Evolutionary conservation across 805 yeast genomes (phyloP), one percentile per base, ranked within the genome.

Genomic region (Candida nanaspora): DNA sequence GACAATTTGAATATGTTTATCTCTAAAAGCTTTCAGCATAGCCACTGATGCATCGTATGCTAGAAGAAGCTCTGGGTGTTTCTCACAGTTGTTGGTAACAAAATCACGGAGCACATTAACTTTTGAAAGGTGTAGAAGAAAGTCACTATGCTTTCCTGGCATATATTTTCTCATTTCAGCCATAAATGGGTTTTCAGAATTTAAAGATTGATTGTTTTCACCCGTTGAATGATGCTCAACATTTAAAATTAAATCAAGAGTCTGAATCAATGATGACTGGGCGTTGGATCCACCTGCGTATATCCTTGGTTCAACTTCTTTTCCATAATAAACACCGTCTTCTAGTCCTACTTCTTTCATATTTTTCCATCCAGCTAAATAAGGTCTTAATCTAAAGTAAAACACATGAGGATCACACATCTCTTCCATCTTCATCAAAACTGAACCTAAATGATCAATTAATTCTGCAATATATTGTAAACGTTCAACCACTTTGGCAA

Each of bases 351-450:
- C 88, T 41, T 78, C 86, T 21, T 75, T 77, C 96, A 91, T 89
- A 54, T 86, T 86, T 56, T 80, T 80, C 94, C 96, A 91, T 2
- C 97, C 98, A 1, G 96, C 96, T 47, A 91, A 66, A 52, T 75
- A 89, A 1, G 97, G 97, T 54, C 98, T 72, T 35, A 89, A 73
- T 45, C 91, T 74, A 66, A 74, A 85, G 61, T 86, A 89, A 58
- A 91, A 89, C 4, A 84, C 80, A 56, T 87, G 94, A 3, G 98
- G 97, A 55, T 88, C 96, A 61, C 96, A 86, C 83, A 83, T 83
- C 49, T 89, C 95, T 54, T 85, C 88, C 93, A 89, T 84, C 50
- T 75, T 72, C 76, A 81, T 76, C 49, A 91, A 63, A 2, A 85
- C 72, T 3, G 82, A 68, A 13, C 88, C 93, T 48, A 91, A 65